Evolutionary conservation across 208 protist genomes (phyloP).

Genomic region (Angomonas deanei): DNA sequence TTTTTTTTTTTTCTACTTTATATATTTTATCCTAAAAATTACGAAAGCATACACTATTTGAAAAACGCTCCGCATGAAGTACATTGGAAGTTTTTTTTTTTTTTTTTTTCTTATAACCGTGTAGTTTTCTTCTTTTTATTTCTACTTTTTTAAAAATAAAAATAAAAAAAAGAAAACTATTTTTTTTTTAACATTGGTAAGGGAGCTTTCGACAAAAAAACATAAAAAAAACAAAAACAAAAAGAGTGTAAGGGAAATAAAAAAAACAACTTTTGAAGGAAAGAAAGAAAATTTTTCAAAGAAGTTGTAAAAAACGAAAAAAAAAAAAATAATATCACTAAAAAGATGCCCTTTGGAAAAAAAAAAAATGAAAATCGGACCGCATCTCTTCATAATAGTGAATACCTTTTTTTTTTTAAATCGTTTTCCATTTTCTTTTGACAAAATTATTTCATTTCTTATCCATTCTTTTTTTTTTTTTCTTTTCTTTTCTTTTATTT

Average conservation of each 20-base stretch:
- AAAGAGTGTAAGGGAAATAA: conserved; percentile 1
- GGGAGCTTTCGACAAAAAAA: conserved; percentile 6
- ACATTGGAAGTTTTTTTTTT: conserved; percentile 12
- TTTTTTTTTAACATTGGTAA: conserved; percentile 5
- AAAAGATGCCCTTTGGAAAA: neutral
- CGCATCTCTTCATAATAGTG: neutral
- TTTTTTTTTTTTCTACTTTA: neutral
- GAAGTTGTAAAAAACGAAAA: neutral
- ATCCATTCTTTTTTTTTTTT: neutral
- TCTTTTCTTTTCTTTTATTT: neutral
- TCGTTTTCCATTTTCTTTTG: neutral
- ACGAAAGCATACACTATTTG: too few relatives aligned
- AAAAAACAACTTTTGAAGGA: neutral
- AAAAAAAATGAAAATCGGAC: neutral
- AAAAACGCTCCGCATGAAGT: too few relatives aligned
- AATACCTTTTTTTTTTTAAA: neutral
- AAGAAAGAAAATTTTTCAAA: neutral
- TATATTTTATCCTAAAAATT: too few relatives aligned
- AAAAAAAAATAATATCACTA: conserved; percentile 6
- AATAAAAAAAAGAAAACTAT: neutral
- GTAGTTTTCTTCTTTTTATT: neutral
- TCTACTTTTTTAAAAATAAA: neutral
- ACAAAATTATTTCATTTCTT: neutral
- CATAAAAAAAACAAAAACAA: conserved; percentile 12
- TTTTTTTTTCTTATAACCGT: neutral